Base-by-base conservation (phyloP, 352 stramenopile species). In the Phytophthora ohioensis region DNA sequence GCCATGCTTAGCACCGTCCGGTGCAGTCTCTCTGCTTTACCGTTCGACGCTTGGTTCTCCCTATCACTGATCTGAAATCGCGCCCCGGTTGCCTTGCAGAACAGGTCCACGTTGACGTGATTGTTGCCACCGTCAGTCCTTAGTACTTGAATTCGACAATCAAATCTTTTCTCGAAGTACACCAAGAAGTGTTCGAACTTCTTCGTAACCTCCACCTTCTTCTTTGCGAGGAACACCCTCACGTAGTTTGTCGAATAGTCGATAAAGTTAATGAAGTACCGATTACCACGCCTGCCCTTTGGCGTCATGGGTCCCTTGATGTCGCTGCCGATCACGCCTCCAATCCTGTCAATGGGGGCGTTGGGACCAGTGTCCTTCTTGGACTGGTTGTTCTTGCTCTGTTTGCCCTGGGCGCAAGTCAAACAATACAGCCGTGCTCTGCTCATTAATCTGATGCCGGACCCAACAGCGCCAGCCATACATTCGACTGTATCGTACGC, bases 231-330 rank as follows among this genome's bases (percentile, higher is more conserved):
- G 17, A 45, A 59, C 38, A 46, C 52, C 3, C 48, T 7, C 12
- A 21, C 35, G 5, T 47, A 59, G 7, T 59, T 59, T 27, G 52
- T 59, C 3, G 17, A 59, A 0, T 36, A 45, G n/a, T 63, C 21
- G 7, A 63, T 11, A 46, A 57, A 63, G 21, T 51, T 52, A 15
- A 69, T 56, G 5, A 69, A 27, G 32, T 69, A 69, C 7, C 46
- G 6, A 21, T 58, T 69, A 21, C 45, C 62, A 5, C 42, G 35
- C 4, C 43, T 17, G 32, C 59, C 55, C 21, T 17, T 56, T 17
- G 54, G 54, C 3, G 54, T 60, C 41, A 65, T 71, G 4, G 46
- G 55, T 4, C 47, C 64, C 13, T 46, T 63, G 31, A 69, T 59
- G 12, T 69, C 52, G 30, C 32, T 57, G n/a, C 35, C 48, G 35